Percentiles rank a stretch among this genome's conserved stretches.
phyloP scores from a whole-genome alignment of 164 flowering plant species.

The Magnolia sinica region DNA sequence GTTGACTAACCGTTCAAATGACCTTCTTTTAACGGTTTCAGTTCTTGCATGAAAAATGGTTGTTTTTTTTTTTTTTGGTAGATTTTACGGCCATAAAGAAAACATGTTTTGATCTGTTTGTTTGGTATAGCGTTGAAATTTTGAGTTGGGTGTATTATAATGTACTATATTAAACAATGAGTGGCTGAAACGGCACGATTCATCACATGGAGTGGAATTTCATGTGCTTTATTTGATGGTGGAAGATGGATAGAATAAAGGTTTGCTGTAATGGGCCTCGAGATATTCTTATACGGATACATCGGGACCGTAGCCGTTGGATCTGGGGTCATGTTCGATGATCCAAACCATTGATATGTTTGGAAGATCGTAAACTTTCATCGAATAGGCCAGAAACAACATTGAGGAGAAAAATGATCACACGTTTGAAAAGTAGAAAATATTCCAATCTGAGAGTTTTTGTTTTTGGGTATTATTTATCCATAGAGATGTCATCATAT shows the following conservation, averaged over 20 bases:
- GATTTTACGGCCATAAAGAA: background rate
- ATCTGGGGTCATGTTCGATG: background rate
- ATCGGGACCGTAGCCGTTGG: background rate
- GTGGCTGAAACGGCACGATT: conserved; percentile 22
- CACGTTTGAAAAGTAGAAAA: background rate
- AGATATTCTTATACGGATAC: background rate
- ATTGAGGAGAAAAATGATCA: too few relatives aligned
- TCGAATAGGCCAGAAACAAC: too few relatives aligned
- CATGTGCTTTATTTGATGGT: background rate
- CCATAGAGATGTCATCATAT: background rate
- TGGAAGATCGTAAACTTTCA: background rate
- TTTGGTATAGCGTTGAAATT: background rate
- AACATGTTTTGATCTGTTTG: background rate
- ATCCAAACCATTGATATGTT: background rate
- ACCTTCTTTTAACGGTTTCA: background rate
- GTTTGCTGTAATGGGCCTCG: background rate
- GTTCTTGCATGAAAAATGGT: background rate
- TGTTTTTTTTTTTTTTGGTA: background rate
- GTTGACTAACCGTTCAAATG: background rate
- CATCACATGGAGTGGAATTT: conserved; percentile 1
- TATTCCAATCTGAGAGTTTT: background rate
- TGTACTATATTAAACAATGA: background rate
- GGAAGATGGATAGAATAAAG: background rate
- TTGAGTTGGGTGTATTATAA: background rate
- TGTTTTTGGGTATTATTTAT: background rate